A percentile compares a stretch with the other conserved stretches of the same genome.
Conservation (phyloP, 352 stramenopile genomes). For the Pythium apleroticum region DNA sequence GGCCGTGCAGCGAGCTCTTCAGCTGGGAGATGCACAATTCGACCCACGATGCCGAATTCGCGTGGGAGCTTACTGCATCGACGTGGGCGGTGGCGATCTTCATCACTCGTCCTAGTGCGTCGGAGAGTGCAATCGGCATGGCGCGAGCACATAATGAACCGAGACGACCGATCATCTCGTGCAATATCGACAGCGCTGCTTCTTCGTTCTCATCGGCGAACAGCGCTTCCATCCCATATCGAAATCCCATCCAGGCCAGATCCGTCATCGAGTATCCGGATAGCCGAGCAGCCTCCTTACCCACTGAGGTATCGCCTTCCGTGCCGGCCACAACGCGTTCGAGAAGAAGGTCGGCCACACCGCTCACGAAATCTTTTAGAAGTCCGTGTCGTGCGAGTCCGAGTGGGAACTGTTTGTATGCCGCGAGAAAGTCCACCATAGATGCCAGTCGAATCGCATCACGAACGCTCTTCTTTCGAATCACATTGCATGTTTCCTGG, state of each 20-base stretch:
- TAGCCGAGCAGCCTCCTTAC: neutral
- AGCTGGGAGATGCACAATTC: slow-evolving; percentile 18
- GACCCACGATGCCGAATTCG: neutral
- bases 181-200: slow-evolving; percentile 13
- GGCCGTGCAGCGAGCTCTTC: neutral
- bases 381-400: neutral
- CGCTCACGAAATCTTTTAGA: neutral
- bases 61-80: slow-evolving; percentile 2
- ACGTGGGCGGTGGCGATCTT: slow-evolving; percentile 17
- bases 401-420: slow-evolving; percentile 2
- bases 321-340: neutral
- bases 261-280: slow-evolving; percentile 1
- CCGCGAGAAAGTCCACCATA: slow-evolving; percentile 16
- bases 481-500: neutral
- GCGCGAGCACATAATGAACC: neutral
- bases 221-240: slow-evolving; percentile 16
- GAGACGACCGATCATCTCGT: slow-evolving; percentile 20
- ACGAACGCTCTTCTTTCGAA: neutral
- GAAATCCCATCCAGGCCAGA: slow-evolving; percentile 23
- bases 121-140: neutral
- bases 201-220: slow-evolving; percentile 8
- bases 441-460: slow-evolving; percentile 7
- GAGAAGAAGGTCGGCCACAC: slow-evolving; percentile 13
- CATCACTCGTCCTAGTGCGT: slow-evolving; percentile 18
- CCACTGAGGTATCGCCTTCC: neutral